Conservation (phyloP, 441 rosid genomes). For the Populus trichocarpa region DNA sequence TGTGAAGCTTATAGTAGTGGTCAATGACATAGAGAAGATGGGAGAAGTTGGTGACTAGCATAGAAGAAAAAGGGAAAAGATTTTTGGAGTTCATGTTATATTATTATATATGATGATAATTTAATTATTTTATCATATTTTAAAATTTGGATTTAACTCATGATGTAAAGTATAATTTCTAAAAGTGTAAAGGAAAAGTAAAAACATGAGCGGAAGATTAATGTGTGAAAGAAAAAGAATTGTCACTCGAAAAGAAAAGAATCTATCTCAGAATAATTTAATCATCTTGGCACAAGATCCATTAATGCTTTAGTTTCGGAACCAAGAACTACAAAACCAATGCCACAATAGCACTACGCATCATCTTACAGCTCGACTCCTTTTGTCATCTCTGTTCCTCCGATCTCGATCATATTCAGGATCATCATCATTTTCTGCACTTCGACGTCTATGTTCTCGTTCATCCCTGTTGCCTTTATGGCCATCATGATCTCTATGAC, state of each 20-base stretch:
- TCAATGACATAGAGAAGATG: background rate
- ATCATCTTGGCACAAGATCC: no score
- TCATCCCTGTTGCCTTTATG: constrained; percentile 25
- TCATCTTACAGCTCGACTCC: constrained; percentile 15
- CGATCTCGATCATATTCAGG: constrained; percentile 18
- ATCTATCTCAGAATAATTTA: no score
- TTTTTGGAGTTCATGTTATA: background rate
- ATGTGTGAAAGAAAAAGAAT: no score
- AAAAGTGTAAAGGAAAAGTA: no score
- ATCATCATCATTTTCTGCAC: constrained; percentile 13
- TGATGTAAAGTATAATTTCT: no score
- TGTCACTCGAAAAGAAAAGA: no score
- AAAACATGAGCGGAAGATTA: no score
- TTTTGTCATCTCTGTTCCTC: constrained; percentile 26
- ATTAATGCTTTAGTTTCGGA: background rate
- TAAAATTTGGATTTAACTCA: no score
- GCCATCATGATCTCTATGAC: constrained; percentile 24
- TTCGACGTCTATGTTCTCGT: constrained; percentile 10
- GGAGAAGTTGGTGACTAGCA: background rate
- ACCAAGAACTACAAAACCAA: background rate
- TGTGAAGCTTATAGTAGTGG: background rate
- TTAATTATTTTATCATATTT: no score
- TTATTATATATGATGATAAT: background rate
- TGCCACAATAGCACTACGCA: background rate
- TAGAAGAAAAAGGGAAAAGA: background rate